A percentile compares a stretch with the other conserved stretches of the same genome.
Conservation (phyloP, 163 green algal species). For the Prototheca wickerhamii region DNA sequence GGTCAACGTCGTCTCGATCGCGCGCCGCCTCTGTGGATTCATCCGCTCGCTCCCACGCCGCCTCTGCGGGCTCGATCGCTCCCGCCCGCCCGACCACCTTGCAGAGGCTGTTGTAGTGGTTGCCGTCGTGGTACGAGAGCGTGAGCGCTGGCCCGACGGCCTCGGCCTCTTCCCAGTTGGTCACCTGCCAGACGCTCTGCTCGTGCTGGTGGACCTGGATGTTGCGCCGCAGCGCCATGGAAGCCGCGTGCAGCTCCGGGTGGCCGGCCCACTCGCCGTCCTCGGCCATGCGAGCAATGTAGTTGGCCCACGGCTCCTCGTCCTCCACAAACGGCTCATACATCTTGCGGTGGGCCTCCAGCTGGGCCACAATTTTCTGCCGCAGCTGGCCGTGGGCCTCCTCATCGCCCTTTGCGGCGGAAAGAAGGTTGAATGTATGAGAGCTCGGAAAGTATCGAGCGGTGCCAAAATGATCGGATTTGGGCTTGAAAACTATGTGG, state of each 20-base stretch:
- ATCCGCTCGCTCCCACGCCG: neutral
- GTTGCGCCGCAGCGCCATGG: conserved; percentile 31
- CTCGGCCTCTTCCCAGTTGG: conserved; percentile 10
- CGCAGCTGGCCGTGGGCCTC: conserved; percentile 25
- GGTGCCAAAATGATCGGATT: too few relatives aligned
- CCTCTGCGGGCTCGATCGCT: neutral
- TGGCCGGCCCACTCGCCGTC: conserved; percentile 45
- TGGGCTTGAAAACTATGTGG: too few relatives aligned
- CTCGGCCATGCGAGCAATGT: conserved; percentile 48
- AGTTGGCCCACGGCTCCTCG: conserved; percentile 49
- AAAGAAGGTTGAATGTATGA: neutral
- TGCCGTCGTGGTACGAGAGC: conserved; percentile 55
- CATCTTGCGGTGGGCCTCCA: conserved; percentile 28
- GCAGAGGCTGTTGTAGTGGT: conserved; percentile 72
- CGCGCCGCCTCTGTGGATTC: neutral
- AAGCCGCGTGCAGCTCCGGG: conserved; percentile 62
- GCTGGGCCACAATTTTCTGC: conserved; percentile 23
- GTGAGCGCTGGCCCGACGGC: conserved; percentile 31
- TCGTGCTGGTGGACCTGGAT: conserved; percentile 54
- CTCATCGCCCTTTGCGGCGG: conserved; percentile 25
- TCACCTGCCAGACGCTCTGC: conserved; percentile 39
- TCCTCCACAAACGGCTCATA: conserved; percentile 66
- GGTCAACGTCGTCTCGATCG: too few relatives aligned
- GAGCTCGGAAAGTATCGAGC: too few relatives aligned
- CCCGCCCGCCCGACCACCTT: conserved; percentile 1